phyloP scores from a whole-genome alignment of 176 grass and related monocot species.

The Phragmites australis region DNA sequence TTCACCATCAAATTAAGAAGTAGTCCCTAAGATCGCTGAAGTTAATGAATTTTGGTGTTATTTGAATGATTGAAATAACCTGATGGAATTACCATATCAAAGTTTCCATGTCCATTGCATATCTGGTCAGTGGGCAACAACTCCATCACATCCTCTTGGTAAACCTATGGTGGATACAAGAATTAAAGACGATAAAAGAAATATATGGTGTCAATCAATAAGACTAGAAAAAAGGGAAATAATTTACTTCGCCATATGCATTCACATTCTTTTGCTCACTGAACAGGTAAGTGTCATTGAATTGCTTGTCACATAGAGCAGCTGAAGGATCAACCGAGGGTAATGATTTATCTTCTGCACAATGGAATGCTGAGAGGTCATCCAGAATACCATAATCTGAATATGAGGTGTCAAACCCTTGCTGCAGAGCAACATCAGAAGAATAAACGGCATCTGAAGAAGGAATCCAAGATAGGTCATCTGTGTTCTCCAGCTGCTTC shows the following conservation, averaged over 20 bases:
- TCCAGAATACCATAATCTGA: conserved; percentile 57
- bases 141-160: conserved; percentile 57
- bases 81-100: conserved; percentile 55
- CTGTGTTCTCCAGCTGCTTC: conserved; percentile 50
- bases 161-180: conserved; percentile 38
- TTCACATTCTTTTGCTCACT: conserved; percentile 44
- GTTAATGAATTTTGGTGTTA: neutral
- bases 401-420: conserved; percentile 52
- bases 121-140: conserved; percentile 45
- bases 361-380: conserved; percentile 50
- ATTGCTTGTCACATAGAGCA: conserved; percentile 43
- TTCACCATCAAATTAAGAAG: conserved; percentile 1
- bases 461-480: conserved; percentile 77
- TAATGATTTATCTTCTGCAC: conserved; percentile 46
- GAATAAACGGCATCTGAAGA: conserved; percentile 72
- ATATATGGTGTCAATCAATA: neutral
- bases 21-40: neutral
- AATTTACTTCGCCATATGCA: conserved; percentile 42
- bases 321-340: conserved; percentile 31
- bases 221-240: conserved; percentile 3
- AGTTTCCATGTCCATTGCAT: conserved; percentile 24
- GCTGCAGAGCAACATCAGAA: conserved; percentile 53
- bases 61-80: conserved; percentile 19
- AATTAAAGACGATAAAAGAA: conserved; percentile 12
- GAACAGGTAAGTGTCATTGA: conserved; percentile 38